These are phyloP conservation scores for Guillardia theta DNA, from an alignment of 78 protist genomes.

Conservation along the genomic window DNA sequence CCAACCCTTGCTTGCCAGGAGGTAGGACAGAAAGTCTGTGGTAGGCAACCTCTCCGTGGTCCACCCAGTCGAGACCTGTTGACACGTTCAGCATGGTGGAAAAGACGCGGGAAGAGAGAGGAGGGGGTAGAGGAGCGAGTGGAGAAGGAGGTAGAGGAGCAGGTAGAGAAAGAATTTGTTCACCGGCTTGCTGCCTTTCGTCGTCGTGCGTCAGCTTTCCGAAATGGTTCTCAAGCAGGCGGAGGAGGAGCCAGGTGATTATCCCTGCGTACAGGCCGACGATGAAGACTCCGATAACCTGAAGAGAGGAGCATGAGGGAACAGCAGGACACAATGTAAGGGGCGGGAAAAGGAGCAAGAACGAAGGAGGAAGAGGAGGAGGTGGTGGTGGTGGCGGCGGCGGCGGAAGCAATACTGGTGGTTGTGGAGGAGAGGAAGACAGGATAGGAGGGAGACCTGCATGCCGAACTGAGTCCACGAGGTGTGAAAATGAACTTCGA, in stretches of 20 bases:
- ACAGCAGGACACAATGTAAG: not conserved
- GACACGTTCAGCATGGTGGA: not conserved
- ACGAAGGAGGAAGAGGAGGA: too few relatives aligned
- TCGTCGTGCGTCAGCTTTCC: not conserved
- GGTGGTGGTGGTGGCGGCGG: too few relatives aligned
- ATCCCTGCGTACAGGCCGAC: not conserved
- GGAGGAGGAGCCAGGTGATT: not conserved
- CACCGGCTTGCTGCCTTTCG: not conserved
- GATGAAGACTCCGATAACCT: not conserved
- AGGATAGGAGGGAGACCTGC: too few relatives aligned
- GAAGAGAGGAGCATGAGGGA: not conserved
- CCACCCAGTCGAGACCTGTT: not conserved
- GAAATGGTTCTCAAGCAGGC: not conserved
- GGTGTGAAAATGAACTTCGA: not conserved
- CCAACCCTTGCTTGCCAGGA: too few relatives aligned
- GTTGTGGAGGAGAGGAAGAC: too few relatives aligned
- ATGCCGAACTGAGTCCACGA: not conserved
- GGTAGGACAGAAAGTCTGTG: not conserved
- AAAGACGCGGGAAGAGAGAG: not conserved
- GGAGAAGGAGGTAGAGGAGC: not conserved
- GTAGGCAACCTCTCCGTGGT: constrained; percentile 32
- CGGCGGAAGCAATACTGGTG: too few relatives aligned
- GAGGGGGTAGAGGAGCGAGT: not conserved
- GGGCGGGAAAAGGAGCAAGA: too few relatives aligned
- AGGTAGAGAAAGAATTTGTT: not conserved